These are phyloP conservation scores for Puccinia polysora DNA, from an alignment of 1,284 basidiomycete species.

Conservation along the genomic window DNA sequence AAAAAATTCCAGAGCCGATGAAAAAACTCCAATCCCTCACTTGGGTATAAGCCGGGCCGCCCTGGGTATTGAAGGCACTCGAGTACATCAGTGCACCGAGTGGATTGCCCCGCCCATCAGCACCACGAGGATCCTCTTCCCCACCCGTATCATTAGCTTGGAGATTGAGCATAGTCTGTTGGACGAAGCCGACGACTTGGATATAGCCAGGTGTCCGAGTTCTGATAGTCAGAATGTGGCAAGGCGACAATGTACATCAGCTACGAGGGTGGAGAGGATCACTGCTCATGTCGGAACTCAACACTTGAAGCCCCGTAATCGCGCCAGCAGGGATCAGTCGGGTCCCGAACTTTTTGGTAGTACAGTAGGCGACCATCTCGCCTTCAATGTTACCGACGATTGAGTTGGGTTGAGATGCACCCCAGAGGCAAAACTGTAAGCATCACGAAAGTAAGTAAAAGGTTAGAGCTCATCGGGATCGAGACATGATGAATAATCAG, in stretches of 20 bases:
- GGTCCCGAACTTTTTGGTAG: constrained; percentile 62
- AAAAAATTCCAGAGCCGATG: constrained; percentile 61
- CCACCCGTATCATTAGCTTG: constrained; percentile 62
- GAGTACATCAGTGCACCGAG: constrained; percentile 40
- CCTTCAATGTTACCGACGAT: constrained; percentile 48
- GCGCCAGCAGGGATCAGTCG: constrained; percentile 63
- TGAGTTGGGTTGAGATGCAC: constrained; percentile 44
- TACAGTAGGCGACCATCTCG: constrained; percentile 49
- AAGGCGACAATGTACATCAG: background rate
- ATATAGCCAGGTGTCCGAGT: constrained; percentile 65
- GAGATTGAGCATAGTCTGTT: constrained; percentile 63
- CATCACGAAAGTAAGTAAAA: constrained; percentile 46
- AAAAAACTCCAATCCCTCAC: constrained; percentile 65
- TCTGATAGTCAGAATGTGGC: background rate
- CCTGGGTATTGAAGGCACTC: constrained; percentile 21
- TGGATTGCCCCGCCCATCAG: constrained; percentile 38
- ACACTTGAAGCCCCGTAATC: constrained; percentile 61
- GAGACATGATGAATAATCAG: background rate
- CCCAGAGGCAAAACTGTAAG: constrained; percentile 43
- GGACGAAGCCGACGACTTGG: constrained; percentile 62
- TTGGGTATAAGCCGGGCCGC: constrained; percentile 54
- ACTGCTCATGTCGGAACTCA: background rate
- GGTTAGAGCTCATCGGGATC: background rate
- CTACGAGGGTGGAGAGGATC: background rate
- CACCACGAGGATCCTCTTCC: constrained; percentile 46